Percentiles rank a stretch among this genome's conserved stretches.
Conservation (phyloP, 2,329 filamentous ascomycete genomes). For the Thielaviopsis ethacetica region DNA sequence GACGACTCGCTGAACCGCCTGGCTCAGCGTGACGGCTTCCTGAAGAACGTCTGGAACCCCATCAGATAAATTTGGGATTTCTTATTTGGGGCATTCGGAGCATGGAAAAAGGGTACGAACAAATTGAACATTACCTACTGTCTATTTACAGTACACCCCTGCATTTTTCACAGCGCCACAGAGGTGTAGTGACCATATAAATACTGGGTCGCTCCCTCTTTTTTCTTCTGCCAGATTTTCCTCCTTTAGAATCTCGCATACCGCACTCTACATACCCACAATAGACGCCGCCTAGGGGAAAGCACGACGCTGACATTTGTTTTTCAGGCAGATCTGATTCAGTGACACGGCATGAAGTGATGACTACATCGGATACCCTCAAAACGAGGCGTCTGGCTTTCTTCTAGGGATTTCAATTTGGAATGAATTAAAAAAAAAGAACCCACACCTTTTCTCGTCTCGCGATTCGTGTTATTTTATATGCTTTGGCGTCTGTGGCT, state of each 20-base stretch:
- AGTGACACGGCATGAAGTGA: conserved; percentile 12
- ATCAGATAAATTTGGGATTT: conserved; percentile 33
- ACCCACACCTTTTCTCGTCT: conserved; percentile 7
- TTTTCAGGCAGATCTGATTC: conserved; percentile 11
- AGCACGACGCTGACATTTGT: conserved; percentile 5
- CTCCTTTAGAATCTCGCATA: neutral
- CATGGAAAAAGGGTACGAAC: conserved; percentile 12
- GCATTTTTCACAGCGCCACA: neutral
- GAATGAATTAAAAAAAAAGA: conserved; percentile 12
- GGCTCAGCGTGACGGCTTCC: conserved; percentile 84
- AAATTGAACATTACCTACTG: conserved; percentile 1
- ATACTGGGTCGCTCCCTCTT: conserved; percentile 1
- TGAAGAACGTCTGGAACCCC: conserved; percentile 94
- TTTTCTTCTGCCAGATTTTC: neutral
- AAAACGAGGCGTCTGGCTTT: conserved; percentile 11
- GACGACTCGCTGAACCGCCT: conserved; percentile 94
- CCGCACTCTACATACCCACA: neutral
- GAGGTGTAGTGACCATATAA: neutral
- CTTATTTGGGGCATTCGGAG: conserved; percentile 9
- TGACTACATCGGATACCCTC: conserved; percentile 11
- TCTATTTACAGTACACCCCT: neutral
- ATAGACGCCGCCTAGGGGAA: neutral
- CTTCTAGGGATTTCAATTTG: conserved; percentile 12
- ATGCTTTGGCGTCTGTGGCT: neutral
- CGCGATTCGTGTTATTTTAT: neutral